phyloP scores from a whole-genome alignment of 2,329 filamentous ascomycete species.

The Eutypella sp. region DNA sequence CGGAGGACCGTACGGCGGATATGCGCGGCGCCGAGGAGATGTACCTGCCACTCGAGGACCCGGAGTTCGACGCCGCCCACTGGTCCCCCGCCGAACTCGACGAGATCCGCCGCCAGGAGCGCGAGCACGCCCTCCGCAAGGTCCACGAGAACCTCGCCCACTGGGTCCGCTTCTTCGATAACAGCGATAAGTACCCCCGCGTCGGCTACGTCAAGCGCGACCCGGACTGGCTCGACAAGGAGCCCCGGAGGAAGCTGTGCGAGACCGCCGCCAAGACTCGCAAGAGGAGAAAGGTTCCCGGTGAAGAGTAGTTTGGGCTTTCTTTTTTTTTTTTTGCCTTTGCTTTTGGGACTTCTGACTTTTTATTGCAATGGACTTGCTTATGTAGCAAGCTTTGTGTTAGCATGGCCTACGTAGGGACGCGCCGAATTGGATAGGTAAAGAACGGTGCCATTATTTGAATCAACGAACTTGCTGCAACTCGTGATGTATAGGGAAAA shows the following conservation, averaged over 20 bases:
- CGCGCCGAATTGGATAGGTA: too few species aligned
- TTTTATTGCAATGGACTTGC: too few species aligned
- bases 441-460: too few species aligned
- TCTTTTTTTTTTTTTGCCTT: too few species aligned
- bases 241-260: slow-evolving; percentile 63
- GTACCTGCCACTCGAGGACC: slow-evolving; percentile 64
- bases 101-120: slow-evolving; percentile 56
- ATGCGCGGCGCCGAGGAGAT: slow-evolving; percentile 83
- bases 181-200: slow-evolving; percentile 73
- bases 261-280: slow-evolving; percentile 58
- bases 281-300: slow-evolving; percentile 54
- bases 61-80: slow-evolving; percentile 51
- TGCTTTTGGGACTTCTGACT: too few species aligned
- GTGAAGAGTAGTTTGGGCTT: too few species aligned
- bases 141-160: slow-evolving; percentile 66
- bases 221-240: slow-evolving; percentile 56
- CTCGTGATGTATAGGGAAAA: too few species aligned
- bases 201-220: slow-evolving; percentile 69
- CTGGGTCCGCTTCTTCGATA: slow-evolving; percentile 80
- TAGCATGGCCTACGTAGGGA: too few species aligned
- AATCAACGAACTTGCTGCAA: too few species aligned
- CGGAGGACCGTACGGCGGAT: slow-evolving; percentile 77
- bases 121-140: slow-evolving; percentile 56
- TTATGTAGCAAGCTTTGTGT: too few species aligned
- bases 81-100: slow-evolving; percentile 51